Conservation (phyloP, 352 stramenopile species). For the Phytopythium mirpurense region DNA sequence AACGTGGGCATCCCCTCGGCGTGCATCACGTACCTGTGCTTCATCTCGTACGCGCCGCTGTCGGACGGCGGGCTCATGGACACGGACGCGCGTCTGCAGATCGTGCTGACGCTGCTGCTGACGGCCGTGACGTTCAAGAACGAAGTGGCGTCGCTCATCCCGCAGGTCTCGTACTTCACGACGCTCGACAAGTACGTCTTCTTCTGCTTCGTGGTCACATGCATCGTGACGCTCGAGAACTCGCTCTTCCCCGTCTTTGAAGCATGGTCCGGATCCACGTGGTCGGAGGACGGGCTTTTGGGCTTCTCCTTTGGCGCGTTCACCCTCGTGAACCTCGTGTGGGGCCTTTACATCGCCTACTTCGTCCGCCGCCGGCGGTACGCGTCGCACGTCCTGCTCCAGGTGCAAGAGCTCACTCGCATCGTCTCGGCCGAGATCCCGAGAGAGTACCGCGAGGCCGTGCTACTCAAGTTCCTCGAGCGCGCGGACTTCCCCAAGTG, state of each 20-base stretch:
- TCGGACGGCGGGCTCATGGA: constrained; percentile 32
- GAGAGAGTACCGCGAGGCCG: constrained; percentile 15
- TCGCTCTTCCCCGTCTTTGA: constrained; percentile 35
- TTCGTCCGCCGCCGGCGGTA: constrained; percentile 26
- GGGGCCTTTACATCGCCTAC: constrained; percentile 16
- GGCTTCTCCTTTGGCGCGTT: constrained; percentile 30
- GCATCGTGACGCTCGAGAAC: constrained; percentile 45
- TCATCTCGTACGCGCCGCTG: constrained; percentile 38
- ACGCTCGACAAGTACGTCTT: constrained; percentile 52
- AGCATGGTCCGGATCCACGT: constrained; percentile 14
- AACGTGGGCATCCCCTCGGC: constrained; percentile 40
- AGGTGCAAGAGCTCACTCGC: constrained; percentile 33
- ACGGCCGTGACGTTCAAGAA: constrained; percentile 63
- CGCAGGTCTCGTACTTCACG: constrained; percentile 64
- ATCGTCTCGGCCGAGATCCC: constrained; percentile 28
- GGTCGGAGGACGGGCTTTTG: constrained; percentile 24
- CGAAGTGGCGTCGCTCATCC: constrained; percentile 36
- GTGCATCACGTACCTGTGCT: constrained; percentile 51
- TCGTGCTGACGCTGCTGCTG: constrained; percentile 53
- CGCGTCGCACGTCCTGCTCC: constrained; percentile 17
- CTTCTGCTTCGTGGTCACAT: constrained; percentile 56
- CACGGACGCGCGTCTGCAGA: constrained; percentile 42
- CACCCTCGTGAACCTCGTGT: constrained; percentile 34
- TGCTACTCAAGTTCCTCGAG: constrained; percentile 20
- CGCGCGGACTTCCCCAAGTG: constrained; percentile 10